A percentile compares a stretch with the other conserved stretches of the same genome.
These are phyloP conservation scores for Mycogone perniciosa DNA, from an alignment of 2,329 filamentous ascomycete species.

Conservation along the genomic window DNA sequence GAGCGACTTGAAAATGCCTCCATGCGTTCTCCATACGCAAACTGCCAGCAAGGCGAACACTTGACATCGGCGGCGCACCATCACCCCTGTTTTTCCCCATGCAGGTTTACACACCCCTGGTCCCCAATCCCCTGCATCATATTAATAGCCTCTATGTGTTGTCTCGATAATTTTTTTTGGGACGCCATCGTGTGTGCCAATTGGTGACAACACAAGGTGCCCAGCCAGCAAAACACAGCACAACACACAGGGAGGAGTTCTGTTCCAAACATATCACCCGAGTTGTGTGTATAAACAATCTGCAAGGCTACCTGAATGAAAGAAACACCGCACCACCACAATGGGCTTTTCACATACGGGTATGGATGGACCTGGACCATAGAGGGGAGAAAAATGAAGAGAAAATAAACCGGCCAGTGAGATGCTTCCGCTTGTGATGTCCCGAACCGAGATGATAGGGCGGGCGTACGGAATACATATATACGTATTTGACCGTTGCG, in stretches of 20 bases:
- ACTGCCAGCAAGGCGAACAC: not conserved
- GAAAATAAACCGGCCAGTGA: constrained; percentile 7
- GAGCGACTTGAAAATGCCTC: not conserved
- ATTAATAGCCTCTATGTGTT: constrained; percentile 8
- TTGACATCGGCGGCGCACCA: not conserved
- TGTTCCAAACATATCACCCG: too few relatives aligned
- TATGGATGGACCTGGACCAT: not conserved
- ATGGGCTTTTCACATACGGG: too few relatives aligned
- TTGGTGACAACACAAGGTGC: constrained; percentile 8
- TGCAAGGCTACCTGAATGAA: not conserved
- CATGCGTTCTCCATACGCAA: not conserved
- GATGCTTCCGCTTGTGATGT: not conserved
- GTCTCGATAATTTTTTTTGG: constrained; percentile 7
- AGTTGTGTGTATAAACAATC: not conserved
- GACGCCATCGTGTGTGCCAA: constrained; percentile 2
- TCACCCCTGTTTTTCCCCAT: not conserved
- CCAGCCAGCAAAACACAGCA: not conserved
- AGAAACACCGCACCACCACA: not conserved
- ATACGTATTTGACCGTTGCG: not conserved
- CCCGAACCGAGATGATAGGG: constrained; percentile 4
- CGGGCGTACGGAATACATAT: constrained; percentile 2
- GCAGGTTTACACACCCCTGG: not conserved
- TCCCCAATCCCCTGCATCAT: constrained; percentile 5
- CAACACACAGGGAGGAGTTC: too few relatives aligned
- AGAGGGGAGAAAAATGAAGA: not conserved